A percentile compares a stretch with the other conserved stretches of the same genome.
phyloP scores from a whole-genome alignment of 2,329 filamentous ascomycete genomes.

The Aspergillus brunneoviolaceus region DNA sequence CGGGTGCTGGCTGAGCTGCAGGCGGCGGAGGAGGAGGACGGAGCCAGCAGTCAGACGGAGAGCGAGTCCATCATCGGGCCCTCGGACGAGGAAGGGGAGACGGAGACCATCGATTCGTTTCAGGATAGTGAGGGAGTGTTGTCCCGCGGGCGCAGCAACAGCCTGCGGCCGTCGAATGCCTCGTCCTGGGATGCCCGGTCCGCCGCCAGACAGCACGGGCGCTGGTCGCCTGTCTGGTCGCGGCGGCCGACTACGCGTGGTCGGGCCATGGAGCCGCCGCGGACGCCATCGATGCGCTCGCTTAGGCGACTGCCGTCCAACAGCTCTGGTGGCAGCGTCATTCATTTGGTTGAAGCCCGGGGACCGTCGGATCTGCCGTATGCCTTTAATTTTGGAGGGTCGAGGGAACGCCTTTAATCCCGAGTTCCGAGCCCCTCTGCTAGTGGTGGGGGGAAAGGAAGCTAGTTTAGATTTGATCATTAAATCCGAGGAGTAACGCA shows the following conservation, averaged over 20 bases:
- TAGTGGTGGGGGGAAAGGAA: neutral
- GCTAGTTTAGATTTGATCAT: neutral
- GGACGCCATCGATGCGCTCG: conserved; percentile 38
- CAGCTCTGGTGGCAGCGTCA: conserved; percentile 41
- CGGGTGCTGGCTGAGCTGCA: conserved; percentile 48
- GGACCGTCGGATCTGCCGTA: conserved; percentile 36
- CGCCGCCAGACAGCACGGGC: conserved; percentile 21
- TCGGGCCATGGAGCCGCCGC: conserved; percentile 19
- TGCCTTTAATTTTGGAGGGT: conserved; percentile 27
- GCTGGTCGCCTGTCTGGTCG: conserved; percentile 19
- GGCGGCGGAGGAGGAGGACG: conserved; percentile 1
- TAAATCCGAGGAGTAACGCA: neutral
- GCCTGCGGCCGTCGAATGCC: conserved; percentile 27
- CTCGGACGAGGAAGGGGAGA: conserved; percentile 42
- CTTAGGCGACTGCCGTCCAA: conserved; percentile 34
- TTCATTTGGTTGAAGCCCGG: conserved; percentile 34
- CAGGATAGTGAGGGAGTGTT: conserved; percentile 19
- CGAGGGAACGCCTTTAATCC: neutral
- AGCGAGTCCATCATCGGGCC: conserved; percentile 39
- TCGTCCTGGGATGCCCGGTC: conserved; percentile 33
- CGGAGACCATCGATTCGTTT: conserved; percentile 33
- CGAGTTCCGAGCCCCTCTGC: neutral
- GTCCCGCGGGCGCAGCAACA: conserved; percentile 26
- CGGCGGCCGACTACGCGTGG: conserved; percentile 8
- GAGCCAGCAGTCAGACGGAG: conserved; percentile 23